phyloP scores from a whole-genome alignment of 1,284 basidiomycete genomes.

The Ceratobasidium sp. region DNA sequence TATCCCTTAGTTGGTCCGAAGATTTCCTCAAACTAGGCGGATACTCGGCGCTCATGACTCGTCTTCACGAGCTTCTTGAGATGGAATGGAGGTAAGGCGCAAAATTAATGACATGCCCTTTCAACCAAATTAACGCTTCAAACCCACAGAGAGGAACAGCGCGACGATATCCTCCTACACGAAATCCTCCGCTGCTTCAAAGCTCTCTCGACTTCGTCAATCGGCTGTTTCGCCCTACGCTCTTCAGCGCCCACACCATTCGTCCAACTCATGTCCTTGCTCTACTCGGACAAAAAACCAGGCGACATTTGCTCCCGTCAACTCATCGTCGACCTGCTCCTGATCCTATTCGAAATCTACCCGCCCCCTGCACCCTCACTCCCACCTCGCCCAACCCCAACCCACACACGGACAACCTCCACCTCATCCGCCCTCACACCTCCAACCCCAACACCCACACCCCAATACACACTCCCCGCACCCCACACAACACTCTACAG shows the following conservation, averaged over 20 bases:
- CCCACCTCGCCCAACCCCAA: constrained; percentile 63
- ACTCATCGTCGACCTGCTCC: constrained; percentile 87
- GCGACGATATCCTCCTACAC: constrained; percentile 93
- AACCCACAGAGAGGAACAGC: constrained; percentile 87
- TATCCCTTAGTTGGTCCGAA: constrained; percentile 81
- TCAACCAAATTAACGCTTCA: constrained; percentile 28
- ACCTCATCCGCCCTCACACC: constrained; percentile 45
- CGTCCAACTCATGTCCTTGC: constrained; percentile 80
- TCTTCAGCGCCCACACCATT: constrained; percentile 89
- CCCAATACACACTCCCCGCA: constrained; percentile 71
- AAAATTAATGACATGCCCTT: neutral
- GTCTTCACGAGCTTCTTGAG: constrained; percentile 92
- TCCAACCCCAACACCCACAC: constrained; percentile 61
- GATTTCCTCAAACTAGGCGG: constrained; percentile 89
- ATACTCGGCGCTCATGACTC: constrained; percentile 83
- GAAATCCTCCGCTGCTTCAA: constrained; percentile 95
- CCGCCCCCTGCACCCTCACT: constrained; percentile 65
- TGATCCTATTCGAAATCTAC: constrained; percentile 87
- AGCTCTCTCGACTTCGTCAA: constrained; percentile 89
- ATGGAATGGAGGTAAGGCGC: constrained; percentile 91
- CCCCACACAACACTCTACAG: constrained; percentile 80
- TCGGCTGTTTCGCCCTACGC: constrained; percentile 84
- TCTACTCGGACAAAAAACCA: constrained; percentile 97
- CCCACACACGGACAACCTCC: constrained; percentile 53
- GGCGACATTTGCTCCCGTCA: constrained; percentile 92